Percentiles rank a stretch among this genome's conserved stretches.
These are phyloP conservation scores for Styphnolobium japonicum DNA, from an alignment of 306 rosid genomes.

Conservation along the genomic window DNA sequence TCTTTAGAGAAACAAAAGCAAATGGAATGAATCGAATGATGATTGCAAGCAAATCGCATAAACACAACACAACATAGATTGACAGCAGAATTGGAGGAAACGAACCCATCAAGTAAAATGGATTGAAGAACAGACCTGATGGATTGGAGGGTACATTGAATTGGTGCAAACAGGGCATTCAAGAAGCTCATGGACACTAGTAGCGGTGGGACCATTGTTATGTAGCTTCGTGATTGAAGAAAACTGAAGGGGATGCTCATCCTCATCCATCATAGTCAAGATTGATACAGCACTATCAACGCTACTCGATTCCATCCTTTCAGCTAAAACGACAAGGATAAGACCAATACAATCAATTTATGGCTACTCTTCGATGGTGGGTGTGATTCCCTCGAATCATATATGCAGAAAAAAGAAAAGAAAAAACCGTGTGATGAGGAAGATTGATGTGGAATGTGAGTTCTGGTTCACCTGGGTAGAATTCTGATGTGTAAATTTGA, in stretches of 20 bases:
- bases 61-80: not conserved
- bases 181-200: conserved; percentile 61
- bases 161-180: conserved; percentile 72
- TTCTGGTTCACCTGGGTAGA: conserved; percentile 5
- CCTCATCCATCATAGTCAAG: conserved; percentile 46
- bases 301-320: conserved; percentile 43
- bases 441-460: not conserved
- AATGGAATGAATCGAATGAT: not conserved
- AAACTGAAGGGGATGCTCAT: conserved; percentile 40
- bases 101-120: conserved; percentile 15
- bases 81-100: not conserved
- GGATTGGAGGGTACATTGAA: conserved; percentile 75
- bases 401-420: not conserved
- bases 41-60: not conserved
- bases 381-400: not conserved
- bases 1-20: not conserved
- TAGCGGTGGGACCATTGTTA: conserved; percentile 31
- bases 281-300: conserved; percentile 31
- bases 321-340: not conserved
- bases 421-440: too few species aligned
- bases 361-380: not conserved
- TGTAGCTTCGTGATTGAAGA: conserved; percentile 42
- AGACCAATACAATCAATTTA: not conserved
- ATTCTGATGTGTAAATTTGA: not conserved
- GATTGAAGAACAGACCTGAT: conserved; percentile 45